Evolutionary conservation across 257 asterid genomes (phyloP), one percentile per base, ranked within the genome.

Genomic region (Apocynum venetum): DNA sequence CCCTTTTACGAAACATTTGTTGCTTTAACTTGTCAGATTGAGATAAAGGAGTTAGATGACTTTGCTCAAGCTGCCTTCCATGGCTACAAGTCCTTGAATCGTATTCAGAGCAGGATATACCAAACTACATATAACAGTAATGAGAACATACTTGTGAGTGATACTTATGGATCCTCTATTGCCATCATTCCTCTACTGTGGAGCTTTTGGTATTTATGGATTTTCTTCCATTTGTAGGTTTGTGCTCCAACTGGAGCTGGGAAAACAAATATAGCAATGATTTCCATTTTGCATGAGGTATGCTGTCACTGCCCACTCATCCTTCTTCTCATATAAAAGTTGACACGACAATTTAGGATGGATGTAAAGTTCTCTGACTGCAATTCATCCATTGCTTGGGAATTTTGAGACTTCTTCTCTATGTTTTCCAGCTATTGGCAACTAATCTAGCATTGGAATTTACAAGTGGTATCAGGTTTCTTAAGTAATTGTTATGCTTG

Each of bases 241-340:
- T 95, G 99, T 86, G 99, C 99, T 36, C 99, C 99, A 67, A 95
- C 99, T 73, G 99, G 98, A 69, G 99, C 99, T 82, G 99, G 99
- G 53, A 95, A 95, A 85, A 95, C 99, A 73, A 95, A 95, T 78
- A 95, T 95, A 78, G 99, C 99, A 52, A 93, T 95, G 99, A 87
- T 95, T 76, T 78, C 99, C 81, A 81, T 95, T 83, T 87, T 95
- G 68, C 98, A 93, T 10, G 99, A 95, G 97, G 99, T 93, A 78
- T 82, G 81, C 60, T 77, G 48, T 71, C 46, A 43, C 17, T 17
- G 3, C 15, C 56, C 61, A 19, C 73, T 19, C 46, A 61, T 72
- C 61, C 20, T 65, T 48, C 40, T 71, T 57, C 49, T 63, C 73
- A 15, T 56, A 48, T 52, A 56, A 20, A 47, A 19, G 17, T 5